Evolutionary conservation across 352 stramenopile genomes (phyloP).

Genomic region (Phytophthora sp.): DNA sequence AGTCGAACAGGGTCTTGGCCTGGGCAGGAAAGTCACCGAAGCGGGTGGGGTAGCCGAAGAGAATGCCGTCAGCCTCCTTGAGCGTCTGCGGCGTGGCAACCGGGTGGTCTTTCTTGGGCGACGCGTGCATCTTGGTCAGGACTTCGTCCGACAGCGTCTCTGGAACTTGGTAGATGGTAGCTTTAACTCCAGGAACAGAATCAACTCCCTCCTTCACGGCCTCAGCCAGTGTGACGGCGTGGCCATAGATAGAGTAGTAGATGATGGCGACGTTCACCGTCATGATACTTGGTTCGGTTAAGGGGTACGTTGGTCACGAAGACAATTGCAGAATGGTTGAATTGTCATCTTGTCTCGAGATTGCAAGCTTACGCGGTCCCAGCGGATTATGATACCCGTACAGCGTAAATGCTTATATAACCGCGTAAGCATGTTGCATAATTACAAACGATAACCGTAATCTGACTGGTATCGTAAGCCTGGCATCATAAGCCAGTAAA

Average conservation of each 20-base stretch:
- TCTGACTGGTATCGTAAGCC: neutral
- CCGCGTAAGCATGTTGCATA: neutral
- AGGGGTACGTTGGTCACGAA: neutral
- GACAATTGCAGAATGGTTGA: neutral
- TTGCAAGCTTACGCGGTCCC: neutral
- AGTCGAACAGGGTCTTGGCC: slow-evolving; percentile 18
- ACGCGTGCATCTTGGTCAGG: slow-evolving; percentile 19
- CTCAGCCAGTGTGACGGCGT: slow-evolving; percentile 11
- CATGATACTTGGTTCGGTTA: slow-evolving; percentile 2
- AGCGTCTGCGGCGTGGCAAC: slow-evolving; percentile 16
- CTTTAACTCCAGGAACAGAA: slow-evolving; percentile 12
- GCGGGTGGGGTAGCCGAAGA: slow-evolving; percentile 17
- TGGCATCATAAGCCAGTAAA: too few relatives aligned
- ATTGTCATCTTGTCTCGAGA: neutral
- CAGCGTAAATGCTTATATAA: neutral
- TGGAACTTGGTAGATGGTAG: slow-evolving; percentile 16
- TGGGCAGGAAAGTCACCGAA: slow-evolving; percentile 18
- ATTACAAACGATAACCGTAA: neutral
- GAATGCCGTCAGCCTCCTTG: slow-evolving; percentile 23
- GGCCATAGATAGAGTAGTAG: slow-evolving; percentile 27
- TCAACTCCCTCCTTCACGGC: slow-evolving; percentile 19
- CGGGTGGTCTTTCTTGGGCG: slow-evolving; percentile 13
- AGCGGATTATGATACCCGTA: neutral
- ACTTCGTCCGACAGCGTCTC: slow-evolving; percentile 23
- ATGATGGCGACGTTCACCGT: slow-evolving; percentile 20